Conservation (phyloP, 306 rosid species). For the Trichosanthes truncata region DNA sequence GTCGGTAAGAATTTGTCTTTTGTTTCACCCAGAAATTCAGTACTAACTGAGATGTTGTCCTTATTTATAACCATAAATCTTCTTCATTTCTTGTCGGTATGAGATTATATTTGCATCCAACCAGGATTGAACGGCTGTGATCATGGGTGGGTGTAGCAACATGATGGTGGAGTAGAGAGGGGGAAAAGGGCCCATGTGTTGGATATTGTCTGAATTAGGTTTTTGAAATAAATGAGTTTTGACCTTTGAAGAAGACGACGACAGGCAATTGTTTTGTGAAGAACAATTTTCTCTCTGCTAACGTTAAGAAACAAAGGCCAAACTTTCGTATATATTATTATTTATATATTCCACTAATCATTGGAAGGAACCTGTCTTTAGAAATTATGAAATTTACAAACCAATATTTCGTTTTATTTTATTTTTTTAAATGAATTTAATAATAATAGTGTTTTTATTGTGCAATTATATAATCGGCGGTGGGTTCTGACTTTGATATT, state of each 20-base stretch:
- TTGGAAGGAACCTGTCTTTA: background rate
- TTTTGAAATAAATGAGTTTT: conserved; percentile 25
- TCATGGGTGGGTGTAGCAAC: background rate
- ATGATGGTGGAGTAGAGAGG: background rate
- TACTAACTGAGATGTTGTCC: too few species aligned
- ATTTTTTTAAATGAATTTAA: background rate
- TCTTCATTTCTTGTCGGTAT: background rate
- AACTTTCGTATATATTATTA: background rate
- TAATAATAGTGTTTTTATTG: background rate
- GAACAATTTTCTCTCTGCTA: background rate
- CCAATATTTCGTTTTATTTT: background rate
- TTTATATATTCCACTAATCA: background rate
- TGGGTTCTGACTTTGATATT: background rate
- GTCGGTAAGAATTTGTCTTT: too few species aligned
- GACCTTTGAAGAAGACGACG: conserved; percentile 24
- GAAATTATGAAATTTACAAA: background rate
- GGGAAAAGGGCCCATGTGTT: conserved; percentile 19
- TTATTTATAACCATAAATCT: too few species aligned
- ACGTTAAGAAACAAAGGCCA: background rate
- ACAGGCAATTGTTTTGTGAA: conserved; percentile 1
- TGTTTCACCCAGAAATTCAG: too few species aligned
- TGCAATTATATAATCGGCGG: background rate
- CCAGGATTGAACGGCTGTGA: background rate
- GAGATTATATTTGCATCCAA: background rate
- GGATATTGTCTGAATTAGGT: conserved; percentile 21